These are phyloP conservation scores for Lepidium didymum DNA, from an alignment of 345 rosid species.

Conservation along the genomic window DNA sequence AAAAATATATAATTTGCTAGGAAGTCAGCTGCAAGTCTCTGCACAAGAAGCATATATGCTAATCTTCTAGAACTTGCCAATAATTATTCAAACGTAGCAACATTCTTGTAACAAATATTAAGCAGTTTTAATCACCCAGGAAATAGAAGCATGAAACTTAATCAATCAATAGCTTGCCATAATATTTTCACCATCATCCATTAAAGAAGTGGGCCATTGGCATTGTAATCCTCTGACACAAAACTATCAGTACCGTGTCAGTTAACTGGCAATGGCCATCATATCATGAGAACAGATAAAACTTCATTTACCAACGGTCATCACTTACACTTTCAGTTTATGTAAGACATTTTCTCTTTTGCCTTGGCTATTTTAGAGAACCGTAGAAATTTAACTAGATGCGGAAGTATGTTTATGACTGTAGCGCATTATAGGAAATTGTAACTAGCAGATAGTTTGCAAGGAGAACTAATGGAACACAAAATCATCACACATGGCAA, in stretches of 20 bases:
- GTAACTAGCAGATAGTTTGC: not conserved
- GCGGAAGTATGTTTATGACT: not conserved
- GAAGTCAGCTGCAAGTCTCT: constrained; percentile 97
- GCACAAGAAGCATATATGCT: constrained; percentile 30
- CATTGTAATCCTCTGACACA: constrained; percentile 1
- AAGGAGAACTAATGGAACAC: not conserved
- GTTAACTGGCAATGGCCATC: not conserved
- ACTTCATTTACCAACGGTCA: not conserved
- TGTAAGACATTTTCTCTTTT: not conserved
- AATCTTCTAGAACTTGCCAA: not conserved
- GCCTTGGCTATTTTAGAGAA: not conserved
- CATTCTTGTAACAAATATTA: not conserved
- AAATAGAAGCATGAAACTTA: not conserved
- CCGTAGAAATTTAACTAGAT: not conserved
- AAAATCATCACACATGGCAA: constrained; percentile 2
- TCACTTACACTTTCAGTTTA: not conserved
- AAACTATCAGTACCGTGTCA: not conserved
- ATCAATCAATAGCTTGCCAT: not conserved
- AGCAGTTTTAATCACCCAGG: not conserved
- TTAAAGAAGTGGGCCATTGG: not conserved
- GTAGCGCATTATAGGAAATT: not conserved
- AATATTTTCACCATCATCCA: not conserved
- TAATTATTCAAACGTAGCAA: not conserved
- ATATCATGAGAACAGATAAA: not conserved
- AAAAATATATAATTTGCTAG: constrained; percentile 66